Evolutionary conservation across 805 yeast genomes (phyloP).

Genomic region (Wickerhamiella occidentalis): DNA sequence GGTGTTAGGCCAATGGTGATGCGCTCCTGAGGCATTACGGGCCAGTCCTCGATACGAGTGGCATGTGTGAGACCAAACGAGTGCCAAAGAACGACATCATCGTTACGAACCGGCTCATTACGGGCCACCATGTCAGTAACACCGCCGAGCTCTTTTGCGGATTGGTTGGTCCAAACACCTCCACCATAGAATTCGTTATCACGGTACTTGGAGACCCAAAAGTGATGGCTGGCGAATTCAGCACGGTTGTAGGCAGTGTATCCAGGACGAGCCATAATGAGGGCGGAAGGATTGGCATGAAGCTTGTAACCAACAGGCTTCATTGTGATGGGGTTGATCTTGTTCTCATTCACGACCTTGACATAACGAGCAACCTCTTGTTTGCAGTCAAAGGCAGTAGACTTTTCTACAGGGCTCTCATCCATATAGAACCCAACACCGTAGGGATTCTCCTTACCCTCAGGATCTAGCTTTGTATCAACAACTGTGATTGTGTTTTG

Average conservation of each 20-base stretch:
- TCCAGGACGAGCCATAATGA: slow-evolving; percentile 53
- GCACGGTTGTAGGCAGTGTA: slow-evolving; percentile 64
- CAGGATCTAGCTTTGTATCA: slow-evolving; percentile 52
- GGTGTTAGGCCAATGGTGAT: slow-evolving; percentile 57
- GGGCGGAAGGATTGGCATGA: slow-evolving; percentile 61
- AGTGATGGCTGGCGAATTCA: slow-evolving; percentile 57
- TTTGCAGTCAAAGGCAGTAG: slow-evolving; percentile 61
- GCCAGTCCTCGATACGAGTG: slow-evolving; percentile 77
- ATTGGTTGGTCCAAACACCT: slow-evolving; percentile 79
- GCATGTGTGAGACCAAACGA: slow-evolving; percentile 71
- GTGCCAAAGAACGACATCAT: slow-evolving; percentile 69
- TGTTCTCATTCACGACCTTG: slow-evolving; percentile 63
- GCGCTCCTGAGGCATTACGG: slow-evolving; percentile 77
- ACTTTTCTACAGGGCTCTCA: slow-evolving; percentile 51
- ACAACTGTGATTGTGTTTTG: slow-evolving; percentile 61
- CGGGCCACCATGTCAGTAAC: slow-evolving; percentile 22
- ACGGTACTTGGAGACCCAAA: slow-evolving; percentile 68
- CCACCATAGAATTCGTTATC: slow-evolving; percentile 68
- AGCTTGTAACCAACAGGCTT: slow-evolving; percentile 69
- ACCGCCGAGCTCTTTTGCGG: slow-evolving; percentile 47
- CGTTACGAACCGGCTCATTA: slow-evolving; percentile 52
- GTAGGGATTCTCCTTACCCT: slow-evolving; percentile 46
- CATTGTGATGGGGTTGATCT: slow-evolving; percentile 54
- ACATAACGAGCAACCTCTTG: slow-evolving; percentile 63
- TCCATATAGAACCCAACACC: slow-evolving; percentile 59